Base-by-base conservation (phyloP, 2,329 filamentous ascomycete genomes). In the Emmonsiellopsis sp. region DNA sequence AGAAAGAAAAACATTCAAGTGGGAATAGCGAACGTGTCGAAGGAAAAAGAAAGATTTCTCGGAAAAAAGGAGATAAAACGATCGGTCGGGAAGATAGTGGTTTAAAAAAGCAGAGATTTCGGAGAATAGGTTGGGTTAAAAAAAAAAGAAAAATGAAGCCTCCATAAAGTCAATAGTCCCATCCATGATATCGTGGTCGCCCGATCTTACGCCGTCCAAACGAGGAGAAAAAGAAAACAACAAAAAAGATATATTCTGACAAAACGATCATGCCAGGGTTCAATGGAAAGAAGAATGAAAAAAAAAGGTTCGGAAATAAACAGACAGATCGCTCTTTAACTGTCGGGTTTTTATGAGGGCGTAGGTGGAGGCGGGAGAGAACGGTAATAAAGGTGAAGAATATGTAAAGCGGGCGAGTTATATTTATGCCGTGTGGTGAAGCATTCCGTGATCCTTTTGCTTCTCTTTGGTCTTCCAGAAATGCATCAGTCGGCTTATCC, bases 381-480 rank as follows among this genome's bases (percentile, higher is more conserved):
- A 38, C 38, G 46, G 15, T 48, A 15, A n/a, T 48, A 15, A 38
- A 37, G 38, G 13, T 10, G 6, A 10, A 47, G n/a, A 48, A 38
- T 9, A 35, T 26, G 20, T 26, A 16, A 35, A 10, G 3, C 6
- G 15, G 34, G 34, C 20, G 32, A 20, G 26, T n/a, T 5, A n/a
- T 16, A 10, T 43, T 11, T 16, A 42, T 42, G 11, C 5, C 40
- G 11, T 42, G 11, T n/a, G 7, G 11, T 15, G 7, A 8, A 7
- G 13, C 16, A 15, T 2, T 8, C 40, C 40, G 13, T 16, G 56
- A 53, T 41, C 59, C 34, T 59, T 66, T 69, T 70, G 65, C 56
- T 74, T 76, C 50, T 76, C 75, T 59, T 73, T 76, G 26, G 66
- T 62, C 61, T 72, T 73, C 75, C 75, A 77, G 58, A 77, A 77